Conservation (phyloP, 805 yeast genomes). For the Zygoascus tannicola region DNA sequence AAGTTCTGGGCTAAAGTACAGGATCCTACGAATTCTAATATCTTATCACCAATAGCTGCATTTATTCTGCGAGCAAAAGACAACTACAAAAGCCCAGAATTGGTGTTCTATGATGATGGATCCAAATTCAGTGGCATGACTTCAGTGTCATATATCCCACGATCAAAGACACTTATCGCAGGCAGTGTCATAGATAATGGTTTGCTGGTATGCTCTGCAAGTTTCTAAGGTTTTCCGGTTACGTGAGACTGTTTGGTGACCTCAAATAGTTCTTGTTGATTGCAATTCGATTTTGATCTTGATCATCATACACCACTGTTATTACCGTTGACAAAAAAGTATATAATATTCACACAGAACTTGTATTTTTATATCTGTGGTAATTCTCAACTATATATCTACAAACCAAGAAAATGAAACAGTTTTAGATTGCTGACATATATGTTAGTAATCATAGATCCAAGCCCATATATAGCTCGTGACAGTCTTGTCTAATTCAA, state of each 20-base stretch:
- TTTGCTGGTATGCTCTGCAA: not conserved
- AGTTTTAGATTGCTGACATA: no score
- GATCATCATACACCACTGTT: no score
- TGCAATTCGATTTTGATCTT: no score
- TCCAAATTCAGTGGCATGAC: not conserved
- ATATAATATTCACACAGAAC: no score
- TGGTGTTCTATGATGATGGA: conserved; percentile 1
- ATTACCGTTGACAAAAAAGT: no score
- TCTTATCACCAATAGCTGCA: not conserved
- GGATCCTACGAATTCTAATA: not conserved
- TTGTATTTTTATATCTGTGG: no score
- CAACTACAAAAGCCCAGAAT: not conserved
- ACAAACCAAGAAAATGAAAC: no score
- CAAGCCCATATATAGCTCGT: not conserved
- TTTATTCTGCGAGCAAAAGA: not conserved
- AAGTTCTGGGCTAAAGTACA: not conserved
- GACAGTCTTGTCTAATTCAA: not conserved
- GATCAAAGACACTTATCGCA: not conserved
- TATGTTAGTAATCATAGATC: no score
- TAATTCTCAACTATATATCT: no score
- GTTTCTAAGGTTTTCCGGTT: no score
- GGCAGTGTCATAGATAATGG: conserved; percentile 1
- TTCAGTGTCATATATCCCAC: not conserved
- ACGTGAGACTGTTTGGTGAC: no score
- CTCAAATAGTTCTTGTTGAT: no score